Evolutionary conservation across 179 eudicot species (phyloP), one percentile per base, ranked within the genome.

Genomic region (Silene noctiflora): DNA sequence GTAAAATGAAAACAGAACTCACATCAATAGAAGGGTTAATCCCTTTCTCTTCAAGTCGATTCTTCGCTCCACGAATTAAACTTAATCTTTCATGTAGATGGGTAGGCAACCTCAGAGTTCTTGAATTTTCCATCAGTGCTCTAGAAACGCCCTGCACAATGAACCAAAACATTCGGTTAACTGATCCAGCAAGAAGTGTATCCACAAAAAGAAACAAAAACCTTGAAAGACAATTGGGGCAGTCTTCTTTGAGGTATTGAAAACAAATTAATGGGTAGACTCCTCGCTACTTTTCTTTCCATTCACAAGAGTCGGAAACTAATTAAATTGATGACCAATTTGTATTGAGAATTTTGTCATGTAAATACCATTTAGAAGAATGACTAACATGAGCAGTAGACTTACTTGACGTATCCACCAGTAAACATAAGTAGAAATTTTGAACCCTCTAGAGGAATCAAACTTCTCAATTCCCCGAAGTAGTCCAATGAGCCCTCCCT

Each of bases 401-500:
- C 88, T 80, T 79, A 94, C 99, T 89, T 93, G 99, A 61, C 97
- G 91, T 76, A 95, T 95, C 99, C 99, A 95, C 99, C 99, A 95
- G 84, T 95, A 95, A 29, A 93, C 96, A 74, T 93, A 95, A 21
- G 99, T 95, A 61, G 99, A 95, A 79, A 95, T 89, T 82, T 87
- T 95, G 83, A 86, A 93, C 60, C 99, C 97, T 84, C 91, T 95
- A 7, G 99, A 95, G 51, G 97, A 85, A 86, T 95, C 97, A 83
- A 87, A 94, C 84, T 93, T 94, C 89, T 94, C 95, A 73, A 94
- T 94, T 60, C 98, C 98, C 9, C 97, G 86, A 42, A 89, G 93
- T 67, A 94, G 86, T 79, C 97, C 98, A 83, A 94, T 84, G 56
- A 94, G 85, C 64, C 98, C 98, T 72, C 94, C 98, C 97, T 92